Evolutionary conservation across 2,329 filamentous ascomycete species (phyloP), one percentile per base, ranked within the genome.

Genomic region (Cladobotryum protrusum): DNA sequence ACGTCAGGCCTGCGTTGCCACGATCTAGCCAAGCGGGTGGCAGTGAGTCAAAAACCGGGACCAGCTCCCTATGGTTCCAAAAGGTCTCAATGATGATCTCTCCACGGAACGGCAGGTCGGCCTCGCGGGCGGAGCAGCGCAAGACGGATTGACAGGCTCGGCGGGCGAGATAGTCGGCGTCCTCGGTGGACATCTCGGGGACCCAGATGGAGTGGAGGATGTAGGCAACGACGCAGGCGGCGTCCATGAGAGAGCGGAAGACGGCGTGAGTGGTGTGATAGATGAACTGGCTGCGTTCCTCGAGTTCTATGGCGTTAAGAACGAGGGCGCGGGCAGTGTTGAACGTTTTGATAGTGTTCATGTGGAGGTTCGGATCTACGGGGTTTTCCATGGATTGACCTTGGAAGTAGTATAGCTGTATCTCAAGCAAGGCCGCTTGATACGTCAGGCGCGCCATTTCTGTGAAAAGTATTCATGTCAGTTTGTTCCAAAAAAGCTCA

Each of bases 401-500:
- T n/a, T 20, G 43, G 48, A 79, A 74, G 63, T 79, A 79, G 61
- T 74, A 78, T 1, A 67, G 63, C 54, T 81, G 76, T 8, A 80
- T 69, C 49, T 81, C 76, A n/a, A 78, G 67, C 18, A 73, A 68
- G 1, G 75, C 72, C 0, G 75, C 67, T 3, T 79, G 61, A 8
- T 76, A 62, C 44, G 74, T 73, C 57, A 79, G 76, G 14, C 70
- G 66, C 47, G 75, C 72, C 18, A 75, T 61, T 36, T 77, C 75
- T 76, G 55, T 57, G 3, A 14, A 13, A 9, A 3, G 33, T 45
- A 32, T 47, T 12, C n/a, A 40, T 43, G 14, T 29, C 24, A n/a
- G 35, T 8, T n/a, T n/a, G 17, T 45, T 32, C 15, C 9, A 29
- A 34, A 32, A 34, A 24, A 13, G 13, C 44, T 37, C 12, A 5